Evolutionary conservation across 106 monocot species (phyloP), one percentile per base, ranked within the genome.

Genomic region (Dendrobium catenatum): DNA sequence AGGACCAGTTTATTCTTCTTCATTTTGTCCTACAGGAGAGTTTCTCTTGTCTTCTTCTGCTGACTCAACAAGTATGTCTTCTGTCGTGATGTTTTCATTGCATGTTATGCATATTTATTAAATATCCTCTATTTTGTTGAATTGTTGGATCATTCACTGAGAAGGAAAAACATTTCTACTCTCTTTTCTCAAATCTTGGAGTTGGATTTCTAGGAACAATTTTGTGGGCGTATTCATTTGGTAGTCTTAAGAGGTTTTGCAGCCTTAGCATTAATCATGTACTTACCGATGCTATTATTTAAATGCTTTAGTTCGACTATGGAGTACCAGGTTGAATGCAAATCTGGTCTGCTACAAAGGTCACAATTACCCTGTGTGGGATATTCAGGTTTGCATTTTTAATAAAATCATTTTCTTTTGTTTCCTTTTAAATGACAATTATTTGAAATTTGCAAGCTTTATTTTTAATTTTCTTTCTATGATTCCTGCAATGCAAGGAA

Each of bases 331-430:
- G 75, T 80, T 98, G 82, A 98, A 98, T 70, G 85, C 93, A 73
- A 98, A 98, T 88, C 89, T 98, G 56, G 97, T 94, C 61, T 91
- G 94, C 82, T 98, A 93, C 85, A 94, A 98, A 83, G 94, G 97
- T 24, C 97, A 98, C 76, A 98, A 98, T 80, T 98, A 92, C 76
- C 97, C 97, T n/a, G 94, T 98, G 10, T 98, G 98, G 98, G 98
- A 98, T 89, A 93, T 90, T 73, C 91, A 94, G 86, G 96, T 96
- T 82, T 91, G 67, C 56, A 72, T 49, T 47, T 55, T 59, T 79
- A 7, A 20, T 75, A 20, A n/a, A 17, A 43, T 20, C 13, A 19
- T 74, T 49, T 49, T 48, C 18, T 27, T 24, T 19, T 49, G 4
- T 15, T 51, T 48, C 20, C 49, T 15, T 49, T n/a, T 44, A n/a